phyloP scores from a whole-genome alignment of 768 basidiomycete species.

The Lepiota venenata region DNA sequence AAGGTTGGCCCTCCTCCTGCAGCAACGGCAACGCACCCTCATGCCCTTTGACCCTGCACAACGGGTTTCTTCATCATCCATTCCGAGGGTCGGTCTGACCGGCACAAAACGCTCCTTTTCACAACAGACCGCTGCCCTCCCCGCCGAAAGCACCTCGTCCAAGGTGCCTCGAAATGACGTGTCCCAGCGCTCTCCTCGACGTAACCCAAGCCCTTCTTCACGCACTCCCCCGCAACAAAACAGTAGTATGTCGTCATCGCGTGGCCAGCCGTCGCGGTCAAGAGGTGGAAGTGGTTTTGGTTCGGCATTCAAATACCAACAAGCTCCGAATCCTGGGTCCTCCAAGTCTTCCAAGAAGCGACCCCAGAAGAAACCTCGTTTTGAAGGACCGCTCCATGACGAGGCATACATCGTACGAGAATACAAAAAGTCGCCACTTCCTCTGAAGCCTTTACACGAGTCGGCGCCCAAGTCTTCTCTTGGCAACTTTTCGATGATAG shows the following conservation, averaged over 20 bases:
- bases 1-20: slow-evolving; percentile 39
- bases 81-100: slow-evolving; percentile 12
- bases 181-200: slow-evolving; percentile 16
- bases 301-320: slow-evolving; percentile 12
- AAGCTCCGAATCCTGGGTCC: slow-evolving; percentile 1
- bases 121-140: slow-evolving; percentile 31
- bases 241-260: slow-evolving; percentile 1
- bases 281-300: slow-evolving; percentile 10
- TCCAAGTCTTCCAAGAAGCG: slow-evolving; percentile 8
- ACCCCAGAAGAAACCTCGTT: slow-evolving; percentile 10
- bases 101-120: slow-evolving; percentile 45
- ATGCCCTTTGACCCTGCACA: slow-evolving; percentile 51
- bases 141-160: slow-evolving; percentile 13
- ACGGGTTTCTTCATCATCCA: slow-evolving; percentile 21
- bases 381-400: slow-evolving; percentile 33
- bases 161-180: slow-evolving; percentile 28
- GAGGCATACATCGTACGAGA: slow-evolving; percentile 29
- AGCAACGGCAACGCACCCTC: slow-evolving; percentile 51
- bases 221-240: slow-evolving; percentile 3
- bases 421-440: slow-evolving; percentile 25
- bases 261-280: slow-evolving; percentile 1
- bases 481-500: slow-evolving; percentile 34
- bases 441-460: slow-evolving; percentile 29
- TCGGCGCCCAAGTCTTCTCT: slow-evolving; percentile 36
- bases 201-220: slow-evolving; percentile 19